Percentiles rank a stretch among this genome's conserved stretches.
Evolutionary conservation across 1,284 basidiomycete species (phyloP).

Genomic region (Crepidotus sp.): DNA sequence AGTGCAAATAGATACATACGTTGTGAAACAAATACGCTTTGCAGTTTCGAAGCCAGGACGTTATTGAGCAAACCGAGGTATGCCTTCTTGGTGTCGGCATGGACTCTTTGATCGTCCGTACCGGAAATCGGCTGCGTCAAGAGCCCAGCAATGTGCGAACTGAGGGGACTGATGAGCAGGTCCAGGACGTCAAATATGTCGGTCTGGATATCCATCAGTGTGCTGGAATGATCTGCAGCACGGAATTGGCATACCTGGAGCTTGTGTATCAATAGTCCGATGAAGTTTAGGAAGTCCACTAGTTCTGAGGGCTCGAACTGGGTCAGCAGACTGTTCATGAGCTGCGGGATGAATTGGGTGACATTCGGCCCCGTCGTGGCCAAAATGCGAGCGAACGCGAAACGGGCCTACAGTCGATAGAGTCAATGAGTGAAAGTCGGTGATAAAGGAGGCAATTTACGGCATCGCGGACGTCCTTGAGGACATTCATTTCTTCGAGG

Average conservation of each 20-base stretch:
- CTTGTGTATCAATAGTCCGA: constrained; percentile 85
- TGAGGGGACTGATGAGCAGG: constrained; percentile 82
- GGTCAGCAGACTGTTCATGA: constrained; percentile 84
- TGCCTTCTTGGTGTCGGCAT: constrained; percentile 83
- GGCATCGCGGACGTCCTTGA: constrained; percentile 87
- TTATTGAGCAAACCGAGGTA: constrained; percentile 83
- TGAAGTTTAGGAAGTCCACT: constrained; percentile 93
- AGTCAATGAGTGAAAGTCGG: neutral
- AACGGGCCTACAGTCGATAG: constrained; percentile 64
- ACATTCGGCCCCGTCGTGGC: constrained; percentile 82
- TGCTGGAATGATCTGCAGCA: neutral
- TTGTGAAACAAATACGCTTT: constrained; percentile 80
- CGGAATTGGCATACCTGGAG: constrained; percentile 60
- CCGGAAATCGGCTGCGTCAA: constrained; percentile 80
- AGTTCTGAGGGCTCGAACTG: constrained; percentile 92
- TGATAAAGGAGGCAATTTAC: constrained; percentile 39
- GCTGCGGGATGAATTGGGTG: constrained; percentile 70
- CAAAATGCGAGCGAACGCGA: constrained; percentile 90
- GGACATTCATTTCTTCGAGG: constrained; percentile 80
- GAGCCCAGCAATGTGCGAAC: constrained; percentile 74
- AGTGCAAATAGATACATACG: constrained; percentile 47
- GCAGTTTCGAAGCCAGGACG: constrained; percentile 75
- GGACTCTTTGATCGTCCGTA: constrained; percentile 83
- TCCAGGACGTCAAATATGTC: constrained; percentile 84
- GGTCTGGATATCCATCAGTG: constrained; percentile 34